phyloP scores from a whole-genome alignment of 306 rosid species.

The Castanea crenata region DNA sequence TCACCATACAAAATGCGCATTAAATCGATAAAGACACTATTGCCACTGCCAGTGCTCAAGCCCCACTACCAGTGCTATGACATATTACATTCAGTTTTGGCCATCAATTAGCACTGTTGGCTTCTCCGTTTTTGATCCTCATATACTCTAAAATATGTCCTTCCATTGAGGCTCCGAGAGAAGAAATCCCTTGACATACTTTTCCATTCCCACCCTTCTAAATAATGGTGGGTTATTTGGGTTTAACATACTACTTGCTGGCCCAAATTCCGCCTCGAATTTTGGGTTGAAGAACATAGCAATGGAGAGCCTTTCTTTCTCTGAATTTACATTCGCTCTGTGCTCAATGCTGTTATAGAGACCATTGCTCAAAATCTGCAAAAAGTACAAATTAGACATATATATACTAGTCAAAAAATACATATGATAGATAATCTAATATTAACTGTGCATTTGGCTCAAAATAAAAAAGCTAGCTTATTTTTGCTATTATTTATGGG shows the following conservation, averaged over 20 bases:
- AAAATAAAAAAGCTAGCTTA: no score
- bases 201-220: constrained; percentile 24
- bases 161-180: constrained; percentile 32
- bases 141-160: constrained; percentile 36
- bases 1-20: no score
- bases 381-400: neutral
- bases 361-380: constrained; percentile 49
- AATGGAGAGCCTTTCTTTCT: constrained; percentile 35
- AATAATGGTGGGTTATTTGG: constrained; percentile 35
- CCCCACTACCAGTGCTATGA: no score
- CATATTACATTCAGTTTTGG: no score
- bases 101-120: neutral
- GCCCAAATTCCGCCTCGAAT: constrained; percentile 37
- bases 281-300: constrained; percentile 45
- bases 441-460: no score
- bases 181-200: constrained; percentile 30
- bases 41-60: no score
- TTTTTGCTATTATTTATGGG: no score
- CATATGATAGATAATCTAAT: no score
- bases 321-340: constrained; percentile 38
- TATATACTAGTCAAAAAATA: no score
- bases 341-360: constrained; percentile 48
- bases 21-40: no score
- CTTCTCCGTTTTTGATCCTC: constrained; percentile 21
- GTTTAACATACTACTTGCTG: constrained; percentile 6